A percentile compares a stretch with the other conserved stretches of the same genome.
These are phyloP conservation scores for Tympanopsis confertula DNA, from an alignment of 2,329 filamentous ascomycete species.

Conservation along the genomic window DNA sequence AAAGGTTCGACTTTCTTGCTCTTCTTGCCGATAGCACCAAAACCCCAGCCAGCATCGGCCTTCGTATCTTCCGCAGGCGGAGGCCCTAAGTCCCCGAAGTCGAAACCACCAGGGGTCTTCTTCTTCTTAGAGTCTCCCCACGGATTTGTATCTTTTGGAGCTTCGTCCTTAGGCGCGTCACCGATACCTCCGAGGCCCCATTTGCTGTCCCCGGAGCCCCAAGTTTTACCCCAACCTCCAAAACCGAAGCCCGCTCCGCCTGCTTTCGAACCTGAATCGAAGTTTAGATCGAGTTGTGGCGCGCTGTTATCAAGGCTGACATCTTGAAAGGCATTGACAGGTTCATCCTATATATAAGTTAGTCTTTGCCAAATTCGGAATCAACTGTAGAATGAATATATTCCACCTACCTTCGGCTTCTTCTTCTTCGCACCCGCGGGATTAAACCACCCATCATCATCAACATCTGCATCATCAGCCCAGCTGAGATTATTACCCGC, in stretches of 20 bases:
- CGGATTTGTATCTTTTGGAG: neutral
- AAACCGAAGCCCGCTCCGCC: neutral
- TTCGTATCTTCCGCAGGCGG: neutral
- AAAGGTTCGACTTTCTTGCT: too few species aligned
- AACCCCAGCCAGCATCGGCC: too few species aligned
- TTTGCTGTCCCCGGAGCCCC: neutral
- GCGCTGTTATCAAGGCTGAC: neutral
- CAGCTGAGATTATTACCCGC: neutral
- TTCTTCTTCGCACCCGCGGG: conserved; percentile 3
- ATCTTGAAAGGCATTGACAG: neutral
- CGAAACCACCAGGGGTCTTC: neutral
- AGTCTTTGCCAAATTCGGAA: neutral
- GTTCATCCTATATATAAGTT: too few species aligned
- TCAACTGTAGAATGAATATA: neutral
- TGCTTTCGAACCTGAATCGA: neutral
- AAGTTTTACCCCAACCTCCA: neutral
- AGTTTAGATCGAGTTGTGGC: neutral
- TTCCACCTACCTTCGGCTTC: conserved; percentile 5
- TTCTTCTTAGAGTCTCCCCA: neutral
- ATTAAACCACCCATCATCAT: conserved; percentile 15
- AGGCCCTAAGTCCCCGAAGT: neutral
- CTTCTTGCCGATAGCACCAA: too few species aligned
- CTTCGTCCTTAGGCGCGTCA: neutral
- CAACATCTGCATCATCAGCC: conserved; percentile 14
- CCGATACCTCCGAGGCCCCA: neutral